A percentile compares a stretch with the other conserved stretches of the same genome.
Evolutionary conservation across 176 grass and related monocot species (phyloP).

Genomic region (Cenchrus americanus): DNA sequence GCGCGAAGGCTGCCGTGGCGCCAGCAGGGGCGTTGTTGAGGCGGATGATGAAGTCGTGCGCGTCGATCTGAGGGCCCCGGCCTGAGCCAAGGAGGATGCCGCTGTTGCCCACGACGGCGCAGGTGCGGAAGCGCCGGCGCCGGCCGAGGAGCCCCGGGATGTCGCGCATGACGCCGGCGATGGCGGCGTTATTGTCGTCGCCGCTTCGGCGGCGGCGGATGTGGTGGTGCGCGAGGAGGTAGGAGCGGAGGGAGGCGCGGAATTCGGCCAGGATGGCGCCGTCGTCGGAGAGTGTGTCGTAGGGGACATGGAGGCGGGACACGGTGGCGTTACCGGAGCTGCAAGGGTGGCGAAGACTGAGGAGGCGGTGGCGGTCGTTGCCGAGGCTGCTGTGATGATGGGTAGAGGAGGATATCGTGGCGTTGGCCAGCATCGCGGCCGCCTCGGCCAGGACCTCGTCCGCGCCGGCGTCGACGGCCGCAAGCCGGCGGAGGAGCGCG

Average conservation of each 20-base stretch:
- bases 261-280: slow-evolving; percentile 27
- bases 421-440: slow-evolving; percentile 27
- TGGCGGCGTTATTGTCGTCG: not conserved
- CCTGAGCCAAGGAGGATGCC: slow-evolving; percentile 52
- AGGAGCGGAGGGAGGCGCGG: slow-evolving; percentile 28
- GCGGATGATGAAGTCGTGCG: slow-evolving; percentile 71
- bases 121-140: slow-evolving; percentile 36
- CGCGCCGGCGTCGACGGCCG: slow-evolving; percentile 11
- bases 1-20: not conserved
- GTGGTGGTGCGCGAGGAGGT: not conserved
- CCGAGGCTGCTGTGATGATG: slow-evolving; percentile 13
- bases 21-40: slow-evolving; percentile 73
- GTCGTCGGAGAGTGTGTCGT: not conserved
- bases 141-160: slow-evolving; percentile 22
- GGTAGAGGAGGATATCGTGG: slow-evolving; percentile 31
- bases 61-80: slow-evolving; percentile 52
- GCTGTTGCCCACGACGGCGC: slow-evolving; percentile 66
- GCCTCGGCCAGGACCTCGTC: not conserved
- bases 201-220: not conserved
- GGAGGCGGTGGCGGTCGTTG: slow-evolving; percentile 33
- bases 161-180: slow-evolving; percentile 33
- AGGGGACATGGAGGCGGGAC: slow-evolving; percentile 34
- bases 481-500: slow-evolving; percentile 22
- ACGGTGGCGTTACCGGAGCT: not conserved
- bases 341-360: slow-evolving; percentile 37